phyloP scores from a whole-genome alignment of 1,284 basidiomycete genomes.

The Sphagnurus paluster region DNA sequence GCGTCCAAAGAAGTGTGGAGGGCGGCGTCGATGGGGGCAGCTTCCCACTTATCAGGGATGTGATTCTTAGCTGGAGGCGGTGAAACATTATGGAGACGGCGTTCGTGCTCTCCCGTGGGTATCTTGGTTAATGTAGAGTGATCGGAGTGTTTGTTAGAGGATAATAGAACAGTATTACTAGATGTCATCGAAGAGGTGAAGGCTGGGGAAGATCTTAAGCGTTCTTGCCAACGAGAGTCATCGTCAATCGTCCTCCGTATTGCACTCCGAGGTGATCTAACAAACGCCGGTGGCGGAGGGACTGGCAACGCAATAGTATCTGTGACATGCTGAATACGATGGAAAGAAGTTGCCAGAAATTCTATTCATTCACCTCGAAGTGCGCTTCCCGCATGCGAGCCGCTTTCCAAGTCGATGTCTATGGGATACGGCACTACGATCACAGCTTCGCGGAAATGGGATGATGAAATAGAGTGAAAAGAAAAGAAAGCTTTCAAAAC shows the following conservation, averaged over 20 bases:
- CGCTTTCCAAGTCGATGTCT: slow-evolving; percentile 17
- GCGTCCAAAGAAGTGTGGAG: slow-evolving; percentile 11
- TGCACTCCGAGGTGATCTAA: not conserved
- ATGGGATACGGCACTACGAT: slow-evolving; percentile 11
- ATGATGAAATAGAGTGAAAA: slow-evolving; percentile 11
- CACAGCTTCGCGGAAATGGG: slow-evolving; percentile 16
- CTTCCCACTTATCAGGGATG: not conserved
- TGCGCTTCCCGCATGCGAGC: slow-evolving; percentile 1
- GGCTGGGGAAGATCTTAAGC: not conserved
- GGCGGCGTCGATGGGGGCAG: not conserved
- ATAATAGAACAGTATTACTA: slow-evolving; percentile 8
- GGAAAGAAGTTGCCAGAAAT: no score
- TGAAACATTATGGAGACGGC: not conserved
- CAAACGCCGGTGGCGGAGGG: not conserved
- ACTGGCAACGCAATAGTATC: slow-evolving; percentile 5
- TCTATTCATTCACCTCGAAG: slow-evolving; percentile 1
- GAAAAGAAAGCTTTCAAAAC: slow-evolving; percentile 19
- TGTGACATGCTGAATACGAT: not conserved
- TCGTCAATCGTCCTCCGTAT: not conserved
- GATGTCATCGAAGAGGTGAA: not conserved
- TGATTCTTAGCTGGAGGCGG: not conserved
- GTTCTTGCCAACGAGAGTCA: slow-evolving; percentile 1
- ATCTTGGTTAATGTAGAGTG: not conserved
- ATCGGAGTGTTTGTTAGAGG: not conserved
- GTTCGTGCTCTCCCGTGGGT: not conserved